Base-by-base conservation (phyloP, 129 eudicot species). In the Escallonia herrerae region DNA sequence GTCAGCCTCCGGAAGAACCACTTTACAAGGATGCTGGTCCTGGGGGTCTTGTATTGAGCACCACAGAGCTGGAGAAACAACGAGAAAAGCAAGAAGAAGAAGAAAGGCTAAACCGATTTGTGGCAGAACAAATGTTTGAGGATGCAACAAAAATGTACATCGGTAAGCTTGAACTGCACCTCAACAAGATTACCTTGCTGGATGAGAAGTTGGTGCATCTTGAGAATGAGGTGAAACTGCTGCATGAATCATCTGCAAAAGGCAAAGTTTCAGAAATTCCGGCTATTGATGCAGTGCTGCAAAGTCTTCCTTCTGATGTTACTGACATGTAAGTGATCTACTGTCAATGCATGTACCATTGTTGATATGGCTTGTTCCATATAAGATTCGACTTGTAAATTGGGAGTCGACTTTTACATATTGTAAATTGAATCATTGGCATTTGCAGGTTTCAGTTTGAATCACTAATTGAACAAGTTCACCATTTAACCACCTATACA, bases 41-140 rank as follows among this genome's bases (percentile, higher is more conserved):
- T 2, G 94, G 94, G 40, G 99, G 97, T 62, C 80, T 94, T 46
- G 93, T 94, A 62, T 56, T 84, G 65, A 86, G 86, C 52, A 59
- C 80, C 40, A 68, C 73, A 15, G 97, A 89, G 60, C 58, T 89
- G 5, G 99, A 86, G 80, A 86, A 61, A 68, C 89, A 10, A 15
- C 72, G 80, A 7, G 12, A 55, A 67, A 77, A 79, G 60, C 73
- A 71, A 70, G 83, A 79, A 70, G 84, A 81, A 70, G 87, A 87
- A 65, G 77, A 73, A 58, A 72, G 53, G 81, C 37, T 60, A 72
- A 81, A 61, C 33, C 72, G 85, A 48, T 22, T 64, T 9, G 53
- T 73, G 71, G 11, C 77, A 40, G 78, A 74, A 43, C 71, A 80
- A 41, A 63, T 43, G 61, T 59, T 37, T 15, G 67, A 76, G 71